Evolutionary conservation across 768 basidiomycete genomes (phyloP).

Genomic region (Hypholoma fasciculare): DNA sequence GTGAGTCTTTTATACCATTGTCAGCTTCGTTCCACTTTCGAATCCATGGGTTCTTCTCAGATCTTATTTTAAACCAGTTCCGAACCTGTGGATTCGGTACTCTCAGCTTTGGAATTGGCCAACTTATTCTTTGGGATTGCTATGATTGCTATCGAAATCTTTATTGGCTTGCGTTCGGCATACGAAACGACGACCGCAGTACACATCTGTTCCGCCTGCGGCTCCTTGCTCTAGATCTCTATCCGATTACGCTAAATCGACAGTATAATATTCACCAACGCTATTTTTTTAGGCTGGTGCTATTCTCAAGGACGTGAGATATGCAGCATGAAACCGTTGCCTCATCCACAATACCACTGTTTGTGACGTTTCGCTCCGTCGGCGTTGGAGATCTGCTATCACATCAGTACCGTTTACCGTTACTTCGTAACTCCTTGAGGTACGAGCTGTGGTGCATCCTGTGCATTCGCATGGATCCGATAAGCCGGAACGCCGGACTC

Average conservation of each 20-base stretch:
- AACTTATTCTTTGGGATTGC: neutral
- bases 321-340: conserved; percentile 18
- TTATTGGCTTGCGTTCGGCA: neutral
- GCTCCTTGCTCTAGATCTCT: neutral
- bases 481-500: conserved; percentile 24
- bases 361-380: conserved; percentile 23
- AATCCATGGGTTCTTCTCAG: conserved; percentile 25
- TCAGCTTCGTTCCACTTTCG: conserved; percentile 13
- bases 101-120: conserved; percentile 9
- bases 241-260: neutral
- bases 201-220: neutral
- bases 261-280: neutral
- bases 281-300: neutral
- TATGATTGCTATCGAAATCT: neutral
- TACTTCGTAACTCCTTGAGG: conserved; percentile 22
- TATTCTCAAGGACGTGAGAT: conserved; percentile 19
- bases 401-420: conserved; percentile 23
- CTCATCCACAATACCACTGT: conserved; percentile 11
- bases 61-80: conserved; percentile 18
- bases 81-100: conserved; percentile 26
- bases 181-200: neutral
- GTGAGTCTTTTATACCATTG: conserved; percentile 23
- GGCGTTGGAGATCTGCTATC: conserved; percentile 23
- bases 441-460: conserved; percentile 18
- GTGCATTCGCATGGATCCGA: conserved; percentile 26